Evolutionary conservation across 1,284 basidiomycete species (phyloP).

Genomic region (Ganoderma sinense): DNA sequence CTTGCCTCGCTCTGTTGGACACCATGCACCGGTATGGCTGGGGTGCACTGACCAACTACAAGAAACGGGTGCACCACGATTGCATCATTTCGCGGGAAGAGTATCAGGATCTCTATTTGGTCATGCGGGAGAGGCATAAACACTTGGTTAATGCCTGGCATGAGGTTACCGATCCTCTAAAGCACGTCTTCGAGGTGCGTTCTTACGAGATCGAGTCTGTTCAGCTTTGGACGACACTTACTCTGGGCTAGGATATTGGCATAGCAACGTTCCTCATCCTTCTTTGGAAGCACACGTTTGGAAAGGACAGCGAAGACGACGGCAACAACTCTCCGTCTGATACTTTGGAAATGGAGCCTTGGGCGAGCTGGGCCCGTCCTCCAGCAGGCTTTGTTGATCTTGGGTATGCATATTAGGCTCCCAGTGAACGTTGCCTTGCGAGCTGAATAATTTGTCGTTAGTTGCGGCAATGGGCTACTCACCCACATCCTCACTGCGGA

Average conservation of each 20-base stretch:
- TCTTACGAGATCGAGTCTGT: background rate
- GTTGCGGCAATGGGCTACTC: slow-evolving; percentile 89
- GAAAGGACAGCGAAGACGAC: slow-evolving; percentile 21
- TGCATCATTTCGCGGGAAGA: slow-evolving; percentile 76
- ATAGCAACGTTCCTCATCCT: slow-evolving; percentile 94
- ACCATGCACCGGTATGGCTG: slow-evolving; percentile 87
- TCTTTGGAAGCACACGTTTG: slow-evolving; percentile 83
- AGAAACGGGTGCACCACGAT: slow-evolving; percentile 90
- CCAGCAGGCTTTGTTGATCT: slow-evolving; percentile 90
- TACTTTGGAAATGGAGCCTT: slow-evolving; percentile 48
- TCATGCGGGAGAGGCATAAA: slow-evolving; percentile 86
- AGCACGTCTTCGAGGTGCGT: slow-evolving; percentile 86
- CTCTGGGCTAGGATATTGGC: slow-evolving; percentile 73
- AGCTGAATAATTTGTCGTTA: slow-evolving; percentile 37
- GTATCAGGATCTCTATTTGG: slow-evolving; percentile 92
- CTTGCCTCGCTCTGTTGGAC: slow-evolving; percentile 82
- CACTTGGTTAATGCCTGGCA: slow-evolving; percentile 78
- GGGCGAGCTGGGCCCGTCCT: slow-evolving; percentile 80
- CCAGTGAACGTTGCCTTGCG: background rate
- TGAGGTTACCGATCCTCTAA: slow-evolving; percentile 83
- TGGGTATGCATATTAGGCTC: slow-evolving; percentile 57
- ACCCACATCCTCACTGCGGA: slow-evolving; percentile 86
- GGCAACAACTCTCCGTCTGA: slow-evolving; percentile 11
- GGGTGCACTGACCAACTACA: slow-evolving; percentile 82
- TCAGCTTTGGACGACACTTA: background rate